Conservation (phyloP, 2,329 filamentous ascomycete genomes). For the Leptodontidium sp. region DNA sequence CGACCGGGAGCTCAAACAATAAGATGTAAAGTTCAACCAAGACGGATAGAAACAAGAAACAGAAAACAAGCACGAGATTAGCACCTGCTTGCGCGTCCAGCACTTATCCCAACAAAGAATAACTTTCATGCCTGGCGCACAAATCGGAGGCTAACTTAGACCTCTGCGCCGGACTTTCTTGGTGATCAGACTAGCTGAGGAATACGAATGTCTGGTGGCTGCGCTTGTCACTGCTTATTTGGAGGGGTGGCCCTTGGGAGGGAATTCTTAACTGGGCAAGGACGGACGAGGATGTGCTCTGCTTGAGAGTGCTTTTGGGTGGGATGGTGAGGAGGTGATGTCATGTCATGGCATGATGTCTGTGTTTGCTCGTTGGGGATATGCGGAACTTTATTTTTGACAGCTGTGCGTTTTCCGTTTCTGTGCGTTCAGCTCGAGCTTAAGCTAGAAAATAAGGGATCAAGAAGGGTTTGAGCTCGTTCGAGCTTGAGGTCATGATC, state of each 20-base stretch:
- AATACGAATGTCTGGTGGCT: background rate
- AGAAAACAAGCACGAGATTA: conserved; percentile 3
- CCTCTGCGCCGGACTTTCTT: background rate
- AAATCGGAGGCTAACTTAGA: background rate
- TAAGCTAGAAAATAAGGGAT: background rate
- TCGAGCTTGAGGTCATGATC: conserved; percentile 1
- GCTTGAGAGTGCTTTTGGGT: too few species aligned
- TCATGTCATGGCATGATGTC: conserved; percentile 2
- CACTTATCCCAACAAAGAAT: background rate
- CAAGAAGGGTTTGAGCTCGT: background rate
- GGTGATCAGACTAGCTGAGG: background rate
- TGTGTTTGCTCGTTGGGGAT: too few species aligned
- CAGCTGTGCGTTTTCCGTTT: background rate
- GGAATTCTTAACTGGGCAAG: background rate
- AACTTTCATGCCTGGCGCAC: background rate
- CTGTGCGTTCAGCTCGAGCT: too few species aligned
- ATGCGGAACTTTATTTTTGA: background rate
- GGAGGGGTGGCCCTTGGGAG: background rate
- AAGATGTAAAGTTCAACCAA: too few species aligned
- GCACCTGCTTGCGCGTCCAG: background rate
- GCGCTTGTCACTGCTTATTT: background rate
- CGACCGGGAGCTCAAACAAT: background rate
- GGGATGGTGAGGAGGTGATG: too few species aligned
- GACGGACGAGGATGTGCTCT: too few species aligned
- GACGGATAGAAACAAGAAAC: background rate